These are phyloP conservation scores for Argentina anserina DNA, from an alignment of 306 rosid genomes.

Conservation along the genomic window DNA sequence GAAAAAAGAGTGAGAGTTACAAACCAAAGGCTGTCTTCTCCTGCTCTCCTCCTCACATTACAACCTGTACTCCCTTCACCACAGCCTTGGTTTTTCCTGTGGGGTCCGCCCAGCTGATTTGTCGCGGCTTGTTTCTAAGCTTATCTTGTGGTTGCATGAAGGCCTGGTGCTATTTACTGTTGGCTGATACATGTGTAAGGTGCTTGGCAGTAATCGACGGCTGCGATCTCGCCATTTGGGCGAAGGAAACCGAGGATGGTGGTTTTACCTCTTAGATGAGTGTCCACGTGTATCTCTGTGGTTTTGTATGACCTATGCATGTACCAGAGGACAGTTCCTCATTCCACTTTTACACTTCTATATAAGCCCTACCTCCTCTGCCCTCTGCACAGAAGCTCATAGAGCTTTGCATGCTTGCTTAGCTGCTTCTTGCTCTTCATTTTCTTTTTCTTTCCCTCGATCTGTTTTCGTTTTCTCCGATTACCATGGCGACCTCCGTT, in stretches of 20 bases:
- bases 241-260: not conserved
- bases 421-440: not conserved
- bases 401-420: not conserved
- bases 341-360: not conserved
- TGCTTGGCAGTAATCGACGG: conserved; percentile 20
- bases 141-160: conserved; percentile 29
- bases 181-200: conserved; percentile 8
- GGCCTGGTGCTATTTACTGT: not conserved
- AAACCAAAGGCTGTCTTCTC: not conserved
- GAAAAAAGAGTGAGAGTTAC: not conserved
- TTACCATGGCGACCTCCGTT: conserved; percentile 55
- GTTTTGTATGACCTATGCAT: conserved; percentile 45
- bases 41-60: not conserved
- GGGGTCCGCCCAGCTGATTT: conserved; percentile 8
- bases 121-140: conserved; percentile 7
- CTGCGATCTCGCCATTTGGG: conserved; percentile 21
- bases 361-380: conserved; percentile 31
- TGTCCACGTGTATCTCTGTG: conserved; percentile 40
- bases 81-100: not conserved
- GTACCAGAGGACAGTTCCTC: conserved; percentile 14
- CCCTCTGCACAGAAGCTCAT: not conserved
- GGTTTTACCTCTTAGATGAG: conserved; percentile 16
- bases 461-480: conserved; percentile 5
- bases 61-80: conserved; percentile 1
- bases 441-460: not conserved